Evolutionary conservation across 441 rosid species (phyloP).

Genomic region (Raphanus hybrid): DNA sequence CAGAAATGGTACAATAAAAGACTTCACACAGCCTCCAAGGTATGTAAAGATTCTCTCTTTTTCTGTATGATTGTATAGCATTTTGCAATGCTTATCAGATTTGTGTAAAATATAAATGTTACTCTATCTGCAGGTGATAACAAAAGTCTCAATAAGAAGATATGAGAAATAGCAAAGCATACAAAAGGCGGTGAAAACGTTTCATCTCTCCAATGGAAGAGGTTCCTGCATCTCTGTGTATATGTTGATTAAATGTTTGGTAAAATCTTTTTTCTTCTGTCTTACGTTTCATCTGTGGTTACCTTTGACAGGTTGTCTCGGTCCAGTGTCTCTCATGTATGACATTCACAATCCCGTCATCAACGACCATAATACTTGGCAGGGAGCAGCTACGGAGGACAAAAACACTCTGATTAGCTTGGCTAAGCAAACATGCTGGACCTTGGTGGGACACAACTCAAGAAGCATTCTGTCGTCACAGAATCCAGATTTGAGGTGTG

Average conservation of each 20-base stretch:
- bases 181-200: background rate
- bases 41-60: background rate
- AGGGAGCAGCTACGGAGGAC: constrained; percentile 74
- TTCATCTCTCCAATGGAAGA: background rate
- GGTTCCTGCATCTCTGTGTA: too few species aligned
- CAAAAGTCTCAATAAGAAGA: background rate
- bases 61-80: background rate
- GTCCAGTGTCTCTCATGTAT: constrained; percentile 72
- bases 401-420: constrained; percentile 78
- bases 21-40: background rate
- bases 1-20: background rate
- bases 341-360: constrained; percentile 71
- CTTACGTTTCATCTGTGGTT: background rate
- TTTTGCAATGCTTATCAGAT: too few species aligned
- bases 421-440: constrained; percentile 94
- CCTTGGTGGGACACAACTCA: background rate
- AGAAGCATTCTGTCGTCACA: background rate
- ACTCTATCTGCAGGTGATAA: too few species aligned
- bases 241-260: too few species aligned
- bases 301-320: constrained; percentile 67
- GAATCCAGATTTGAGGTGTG: background rate
- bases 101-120: too few species aligned
- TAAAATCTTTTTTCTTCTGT: too few species aligned
- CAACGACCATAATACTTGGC: constrained; percentile 73
- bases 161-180: background rate